phyloP scores from a whole-genome alignment of 345 rosid genomes.

The Lumnitzera racemosa region DNA sequence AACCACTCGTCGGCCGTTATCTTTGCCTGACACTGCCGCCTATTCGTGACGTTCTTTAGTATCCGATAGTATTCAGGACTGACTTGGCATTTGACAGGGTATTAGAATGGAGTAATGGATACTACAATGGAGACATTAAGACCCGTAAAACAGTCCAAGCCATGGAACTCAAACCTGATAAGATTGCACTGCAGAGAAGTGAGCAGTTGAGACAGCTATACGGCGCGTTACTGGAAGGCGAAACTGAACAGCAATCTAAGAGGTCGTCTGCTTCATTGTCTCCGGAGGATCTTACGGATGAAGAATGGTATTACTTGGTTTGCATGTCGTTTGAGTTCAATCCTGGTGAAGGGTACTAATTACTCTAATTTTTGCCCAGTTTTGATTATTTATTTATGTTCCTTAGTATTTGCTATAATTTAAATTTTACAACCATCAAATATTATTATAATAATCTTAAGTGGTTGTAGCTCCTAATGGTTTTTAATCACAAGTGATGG shows the following conservation, averaged over 20 bases:
- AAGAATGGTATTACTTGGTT: conserved; percentile 97
- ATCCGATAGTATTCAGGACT: not conserved
- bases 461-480: too few relatives aligned
- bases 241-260: conserved; percentile 30
- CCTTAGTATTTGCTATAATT: not conserved
- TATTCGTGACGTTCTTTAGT: too few relatives aligned
- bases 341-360: conserved; percentile 65
- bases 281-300: conserved; percentile 86
- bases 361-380: not conserved
- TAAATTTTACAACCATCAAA: not conserved
- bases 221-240: conserved; percentile 49
- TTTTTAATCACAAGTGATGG: too few relatives aligned
- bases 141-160: conserved; percentile 71
- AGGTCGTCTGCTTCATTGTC: conserved; percentile 59
- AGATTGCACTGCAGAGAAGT: conserved; percentile 69
- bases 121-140: conserved; percentile 90
- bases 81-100: conserved; percentile 31
- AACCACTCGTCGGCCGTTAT: too few relatives aligned
- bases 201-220: conserved; percentile 74
- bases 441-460: not conserved
- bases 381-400: not conserved
- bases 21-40: too few relatives aligned
- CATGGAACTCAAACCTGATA: conserved; percentile 46
- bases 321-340: conserved; percentile 93
- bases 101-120: conserved; percentile 85